Percentiles rank a stretch among this genome's conserved stretches.
Conservation (phyloP, 2,329 filamentous ascomycete species). For the Ophiostoma angusticollis region DNA sequence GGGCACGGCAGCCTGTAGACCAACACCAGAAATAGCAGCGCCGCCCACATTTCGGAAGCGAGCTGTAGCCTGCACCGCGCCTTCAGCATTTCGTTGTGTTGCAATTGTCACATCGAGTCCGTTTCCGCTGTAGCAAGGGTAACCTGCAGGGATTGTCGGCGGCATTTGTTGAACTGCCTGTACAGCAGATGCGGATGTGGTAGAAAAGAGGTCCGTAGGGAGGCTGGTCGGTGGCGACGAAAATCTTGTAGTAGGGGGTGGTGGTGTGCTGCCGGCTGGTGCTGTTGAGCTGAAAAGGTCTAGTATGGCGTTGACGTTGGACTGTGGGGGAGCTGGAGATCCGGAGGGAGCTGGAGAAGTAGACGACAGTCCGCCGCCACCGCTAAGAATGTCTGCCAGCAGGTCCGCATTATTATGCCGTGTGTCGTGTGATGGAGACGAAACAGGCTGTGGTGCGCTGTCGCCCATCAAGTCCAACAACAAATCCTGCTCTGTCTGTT, state of each 20-base stretch:
- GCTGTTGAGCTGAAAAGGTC: constrained; percentile 56
- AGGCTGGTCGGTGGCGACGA: constrained; percentile 21
- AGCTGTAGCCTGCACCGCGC: constrained; percentile 67
- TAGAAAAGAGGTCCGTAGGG: constrained; percentile 36
- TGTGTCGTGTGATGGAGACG: constrained; percentile 39
- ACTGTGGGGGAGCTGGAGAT: constrained; percentile 40
- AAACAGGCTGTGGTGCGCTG: constrained; percentile 36
- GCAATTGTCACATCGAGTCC: constrained; percentile 69
- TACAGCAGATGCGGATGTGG: constrained; percentile 31
- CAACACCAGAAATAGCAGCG: constrained; percentile 56
- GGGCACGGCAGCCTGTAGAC: constrained; percentile 85
- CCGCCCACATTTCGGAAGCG: constrained; percentile 71
- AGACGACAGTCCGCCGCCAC: constrained; percentile 41
- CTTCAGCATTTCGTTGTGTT: constrained; percentile 69
- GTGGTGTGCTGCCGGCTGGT: constrained; percentile 21
- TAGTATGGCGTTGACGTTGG: constrained; percentile 66
- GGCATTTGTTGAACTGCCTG: constrained; percentile 20
- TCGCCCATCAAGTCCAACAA: constrained; percentile 88
- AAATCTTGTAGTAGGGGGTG: constrained; percentile 31
- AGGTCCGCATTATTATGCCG: constrained; percentile 77
- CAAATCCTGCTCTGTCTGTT: constrained; percentile 82
- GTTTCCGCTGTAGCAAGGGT: constrained; percentile 77
- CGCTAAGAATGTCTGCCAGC: constrained; percentile 81
- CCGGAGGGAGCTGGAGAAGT: constrained; percentile 25
- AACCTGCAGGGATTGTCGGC: constrained; percentile 31